Conservation (phyloP, 2,329 filamentous ascomycete species). For the Paracoccidioides brasiliensis region DNA sequence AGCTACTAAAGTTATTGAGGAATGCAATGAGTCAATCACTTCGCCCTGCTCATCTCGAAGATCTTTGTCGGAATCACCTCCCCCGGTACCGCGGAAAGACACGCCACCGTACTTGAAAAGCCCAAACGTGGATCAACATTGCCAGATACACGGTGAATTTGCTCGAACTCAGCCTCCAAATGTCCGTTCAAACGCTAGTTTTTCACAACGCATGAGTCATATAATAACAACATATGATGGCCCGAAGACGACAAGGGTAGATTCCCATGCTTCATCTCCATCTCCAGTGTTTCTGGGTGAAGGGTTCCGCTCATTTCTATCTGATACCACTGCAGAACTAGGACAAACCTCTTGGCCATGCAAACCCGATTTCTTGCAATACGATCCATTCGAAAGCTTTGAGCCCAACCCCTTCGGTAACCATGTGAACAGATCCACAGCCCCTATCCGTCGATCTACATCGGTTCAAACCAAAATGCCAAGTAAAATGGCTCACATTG, state of each 20-base stretch:
- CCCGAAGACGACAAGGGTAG: background rate
- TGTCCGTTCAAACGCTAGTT: background rate
- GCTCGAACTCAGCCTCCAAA: background rate
- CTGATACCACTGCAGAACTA: background rate
- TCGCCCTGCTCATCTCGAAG: background rate
- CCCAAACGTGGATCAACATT: background rate
- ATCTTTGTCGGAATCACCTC: background rate
- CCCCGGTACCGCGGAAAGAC: background rate
- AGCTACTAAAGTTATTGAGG: background rate
- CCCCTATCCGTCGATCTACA: background rate
- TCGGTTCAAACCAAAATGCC: background rate
- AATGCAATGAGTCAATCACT: conserved; percentile 1
- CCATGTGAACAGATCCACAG: background rate
- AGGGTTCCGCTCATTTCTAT: background rate
- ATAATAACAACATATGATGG: background rate
- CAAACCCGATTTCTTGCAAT: background rate
- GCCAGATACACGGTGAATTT: background rate
- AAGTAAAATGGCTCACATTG: background rate
- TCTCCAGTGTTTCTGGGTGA: background rate
- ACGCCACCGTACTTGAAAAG: background rate
- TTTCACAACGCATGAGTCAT: background rate
- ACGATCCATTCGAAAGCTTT: background rate
- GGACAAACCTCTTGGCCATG: background rate
- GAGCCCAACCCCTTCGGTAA: background rate
- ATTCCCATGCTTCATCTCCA: background rate